A percentile compares a stretch with the other conserved stretches of the same genome.
Evolutionary conservation across 2,329 filamentous ascomycete genomes (phyloP).

Genomic region (Arachnopeziza araneosa): DNA sequence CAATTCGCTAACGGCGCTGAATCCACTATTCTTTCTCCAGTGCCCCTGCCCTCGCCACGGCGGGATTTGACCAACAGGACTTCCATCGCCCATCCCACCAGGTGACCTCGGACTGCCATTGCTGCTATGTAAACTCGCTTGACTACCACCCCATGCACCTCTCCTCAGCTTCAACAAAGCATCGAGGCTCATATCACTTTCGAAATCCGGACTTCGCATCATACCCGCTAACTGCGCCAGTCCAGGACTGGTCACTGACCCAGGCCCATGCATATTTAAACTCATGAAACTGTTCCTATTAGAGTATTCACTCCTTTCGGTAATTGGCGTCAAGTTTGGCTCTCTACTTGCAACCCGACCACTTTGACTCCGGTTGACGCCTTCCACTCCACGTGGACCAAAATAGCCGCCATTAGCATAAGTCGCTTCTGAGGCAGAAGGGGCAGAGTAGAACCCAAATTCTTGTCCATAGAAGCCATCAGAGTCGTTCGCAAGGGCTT

Average conservation of each 20-base stretch:
- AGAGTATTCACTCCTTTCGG: constrained; percentile 91
- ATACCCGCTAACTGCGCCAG: constrained; percentile 68
- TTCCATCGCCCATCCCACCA: constrained; percentile 20
- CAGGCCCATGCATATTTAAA: constrained; percentile 40
- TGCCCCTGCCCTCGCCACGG: constrained; percentile 20
- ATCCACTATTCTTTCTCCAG: constrained; percentile 21
- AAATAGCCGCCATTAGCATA: constrained; percentile 86
- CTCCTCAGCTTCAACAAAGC: constrained; percentile 64
- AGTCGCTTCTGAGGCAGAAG: constrained; percentile 36
- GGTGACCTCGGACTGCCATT: constrained; percentile 24
- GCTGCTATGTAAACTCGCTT: constrained; percentile 61
- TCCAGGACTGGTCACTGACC: constrained; percentile 60
- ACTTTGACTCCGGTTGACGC: constrained; percentile 58
- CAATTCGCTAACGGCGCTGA: constrained; percentile 20
- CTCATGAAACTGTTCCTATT: constrained; percentile 81
- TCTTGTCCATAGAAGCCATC: constrained; percentile 95
- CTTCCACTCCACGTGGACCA: constrained; percentile 63
- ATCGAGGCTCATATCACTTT: constrained; percentile 63
- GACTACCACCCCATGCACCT: constrained; percentile 76
- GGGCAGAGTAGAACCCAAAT: constrained; percentile 86
- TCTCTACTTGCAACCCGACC: constrained; percentile 72
- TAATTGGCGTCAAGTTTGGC: constrained; percentile 92
- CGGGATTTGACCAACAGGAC: constrained; percentile 18
- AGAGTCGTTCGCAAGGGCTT: constrained; percentile 83
- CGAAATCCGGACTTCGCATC: constrained; percentile 50